Conservation (phyloP, 495 filamentous ascomycete species). For the Penicillium atrosanguineum region DNA sequence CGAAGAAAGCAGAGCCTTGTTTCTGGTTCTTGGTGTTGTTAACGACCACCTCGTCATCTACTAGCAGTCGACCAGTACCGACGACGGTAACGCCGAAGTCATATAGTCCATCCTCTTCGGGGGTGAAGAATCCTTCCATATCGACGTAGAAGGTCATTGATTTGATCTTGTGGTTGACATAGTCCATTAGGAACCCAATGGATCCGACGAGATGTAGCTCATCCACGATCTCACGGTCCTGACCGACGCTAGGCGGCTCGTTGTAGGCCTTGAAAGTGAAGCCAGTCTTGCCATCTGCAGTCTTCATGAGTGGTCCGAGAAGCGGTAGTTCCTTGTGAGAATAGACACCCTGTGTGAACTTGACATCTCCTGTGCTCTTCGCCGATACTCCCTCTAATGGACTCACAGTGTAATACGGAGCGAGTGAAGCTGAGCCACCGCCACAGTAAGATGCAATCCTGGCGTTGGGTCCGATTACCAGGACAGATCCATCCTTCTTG, state of each 20-base stretch:
- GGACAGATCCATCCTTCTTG: slow-evolving; percentile 54
- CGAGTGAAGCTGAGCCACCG: slow-evolving; percentile 71
- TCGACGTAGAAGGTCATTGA: slow-evolving; percentile 50
- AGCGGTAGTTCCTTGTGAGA: slow-evolving; percentile 56
- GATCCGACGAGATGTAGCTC: slow-evolving; percentile 48
- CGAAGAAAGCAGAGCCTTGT: slow-evolving; percentile 56
- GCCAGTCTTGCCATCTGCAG: slow-evolving; percentile 42
- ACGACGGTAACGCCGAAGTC: slow-evolving; percentile 70
- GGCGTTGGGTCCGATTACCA: slow-evolving; percentile 77
- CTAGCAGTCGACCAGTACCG: slow-evolving; percentile 63
- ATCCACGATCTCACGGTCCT: slow-evolving; percentile 45
- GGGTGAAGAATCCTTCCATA: slow-evolving; percentile 53
- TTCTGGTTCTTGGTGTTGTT: slow-evolving; percentile 58
- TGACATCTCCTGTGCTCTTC: slow-evolving; percentile 39
- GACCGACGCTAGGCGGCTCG: slow-evolving; percentile 38
- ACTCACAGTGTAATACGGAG: slow-evolving; percentile 68
- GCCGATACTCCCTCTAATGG: slow-evolving; percentile 59
- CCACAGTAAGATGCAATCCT: slow-evolving; percentile 70
- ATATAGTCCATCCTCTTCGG: slow-evolving; percentile 59
- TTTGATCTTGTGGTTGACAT: slow-evolving; percentile 50
- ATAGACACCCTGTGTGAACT: slow-evolving; percentile 49
- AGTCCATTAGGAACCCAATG: slow-evolving; percentile 57
- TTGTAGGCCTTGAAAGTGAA: slow-evolving; percentile 56
- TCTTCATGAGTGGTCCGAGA: slow-evolving; percentile 44
- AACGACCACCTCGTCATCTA: slow-evolving; percentile 65